Evolutionary conservation across 805 yeast species (phyloP).

Genomic region (Komagataella pseudopastoris): DNA sequence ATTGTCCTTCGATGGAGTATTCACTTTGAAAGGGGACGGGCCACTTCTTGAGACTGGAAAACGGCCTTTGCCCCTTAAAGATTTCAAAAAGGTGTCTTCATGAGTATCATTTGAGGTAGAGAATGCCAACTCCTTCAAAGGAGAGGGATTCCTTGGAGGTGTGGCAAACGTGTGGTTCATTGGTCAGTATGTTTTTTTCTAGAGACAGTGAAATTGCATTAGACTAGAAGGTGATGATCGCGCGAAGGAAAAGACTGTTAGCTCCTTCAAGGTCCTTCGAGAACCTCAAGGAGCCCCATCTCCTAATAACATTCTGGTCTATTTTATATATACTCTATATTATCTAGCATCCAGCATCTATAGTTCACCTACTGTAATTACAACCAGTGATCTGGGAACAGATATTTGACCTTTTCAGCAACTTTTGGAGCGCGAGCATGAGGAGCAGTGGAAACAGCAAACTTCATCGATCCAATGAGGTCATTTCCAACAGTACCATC

Average conservation of each 20-base stretch:
- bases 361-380: conserved; percentile 15
- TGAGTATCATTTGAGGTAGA: conserved; percentile 1
- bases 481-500: conserved; percentile 56
- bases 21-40: background rate
- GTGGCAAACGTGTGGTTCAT: conserved; percentile 1
- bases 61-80: background rate
- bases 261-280: background rate
- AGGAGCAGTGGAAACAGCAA: conserved; percentile 65
- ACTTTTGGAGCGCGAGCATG: conserved; percentile 61
- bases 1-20: background rate
- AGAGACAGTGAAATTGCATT: background rate
- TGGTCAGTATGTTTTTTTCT: background rate
- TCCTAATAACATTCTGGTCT: too few relatives aligned
- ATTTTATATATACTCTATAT: background rate
- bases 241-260: background rate
- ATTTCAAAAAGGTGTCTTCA: conserved; percentile 1
- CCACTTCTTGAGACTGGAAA: background rate
- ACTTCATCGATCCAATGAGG: conserved; percentile 65
- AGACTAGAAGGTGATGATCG: background rate
- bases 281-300: background rate
- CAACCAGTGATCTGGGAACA: conserved; percentile 85
- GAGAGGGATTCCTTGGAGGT: conserved; percentile 3
- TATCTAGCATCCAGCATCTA: too few relatives aligned
- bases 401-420: conserved; percentile 66
- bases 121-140: conserved; percentile 4